Evolutionary conservation across 768 basidiomycete species (phyloP), one percentile per base, ranked within the genome.

Genomic region (Lactifluus subvellereus): DNA sequence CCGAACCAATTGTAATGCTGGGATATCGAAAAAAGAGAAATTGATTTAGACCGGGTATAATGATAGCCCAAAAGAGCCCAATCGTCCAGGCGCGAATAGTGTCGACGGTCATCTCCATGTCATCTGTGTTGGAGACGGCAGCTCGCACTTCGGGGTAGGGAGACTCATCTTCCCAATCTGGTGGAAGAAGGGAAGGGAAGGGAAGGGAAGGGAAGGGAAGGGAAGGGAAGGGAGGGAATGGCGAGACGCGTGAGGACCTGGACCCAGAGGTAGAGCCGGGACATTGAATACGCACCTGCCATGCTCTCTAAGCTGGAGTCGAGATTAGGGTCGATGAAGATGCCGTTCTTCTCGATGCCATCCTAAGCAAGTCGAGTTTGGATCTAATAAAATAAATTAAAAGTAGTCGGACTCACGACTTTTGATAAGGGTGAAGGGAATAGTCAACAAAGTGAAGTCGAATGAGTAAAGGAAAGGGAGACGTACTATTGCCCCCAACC

Each of bases 71-170:
- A 38, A 81, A 65, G 16, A 93, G 60, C 54, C 94, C 94, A 51
- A 95, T 77, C 6, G 80, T 73, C 87, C 87, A 89, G 3, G 84
- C 80, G 38, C 89, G 84, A 48, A 91, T 49, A 0, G 88, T 89
- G 40, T 76, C 77, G 8, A 80, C 82, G 8, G 83, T 82, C 63
- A 89, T 83, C 48, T 76, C 74, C 40, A 82, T 80, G 71, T 89
- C 87, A 69, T 89, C 88, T 3, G 84, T 85, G 69, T 86, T 86
- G 57, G 85, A 82, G 20, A 87, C 87, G 51, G 88, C 87, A 8
- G 86, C 84, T 50, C 88, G 83, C 13, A 90, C 89, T 71, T 93
- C 91, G 6, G 88, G 88, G 70, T 93, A 93, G 4, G 91, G 91
- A 3, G 89, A 91, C 71, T 92, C 91, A 66, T 91, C 87, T 70